Percentiles rank a stretch among this genome's conserved stretches.
Evolutionary conservation across 2,329 filamentous ascomycete genomes (phyloP).

Genomic region (Westerdykella sp.): DNA sequence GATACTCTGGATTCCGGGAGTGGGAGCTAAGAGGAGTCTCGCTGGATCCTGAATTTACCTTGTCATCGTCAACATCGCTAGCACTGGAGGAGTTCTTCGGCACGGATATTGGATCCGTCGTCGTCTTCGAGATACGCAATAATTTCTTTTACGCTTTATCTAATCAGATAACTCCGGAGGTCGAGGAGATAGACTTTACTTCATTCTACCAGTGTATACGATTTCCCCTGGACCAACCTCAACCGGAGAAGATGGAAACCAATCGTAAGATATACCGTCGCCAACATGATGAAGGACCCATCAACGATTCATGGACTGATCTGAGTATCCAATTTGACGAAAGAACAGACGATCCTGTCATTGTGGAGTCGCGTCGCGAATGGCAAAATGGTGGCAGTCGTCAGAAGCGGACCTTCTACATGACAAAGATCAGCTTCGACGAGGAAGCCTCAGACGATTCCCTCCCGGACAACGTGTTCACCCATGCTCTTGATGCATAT

Average conservation of each 20-base stretch:
- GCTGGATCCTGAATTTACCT: slow-evolving; percentile 5
- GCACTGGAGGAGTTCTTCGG: slow-evolving; percentile 56
- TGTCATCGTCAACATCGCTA: slow-evolving; percentile 21
- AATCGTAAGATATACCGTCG: slow-evolving; percentile 56
- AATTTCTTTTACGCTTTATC: slow-evolving; percentile 64
- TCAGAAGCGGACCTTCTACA: slow-evolving; percentile 62
- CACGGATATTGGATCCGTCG: slow-evolving; percentile 57
- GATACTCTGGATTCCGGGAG: slow-evolving; percentile 51
- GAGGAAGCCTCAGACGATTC: slow-evolving; percentile 4
- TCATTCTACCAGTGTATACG: slow-evolving; percentile 64
- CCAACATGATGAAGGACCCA: slow-evolving; percentile 61
- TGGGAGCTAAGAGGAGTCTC: slow-evolving; percentile 54
- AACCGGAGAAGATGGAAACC: slow-evolving; percentile 38
- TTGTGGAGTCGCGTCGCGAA: slow-evolving; percentile 64
- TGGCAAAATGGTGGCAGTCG: slow-evolving; percentile 53
- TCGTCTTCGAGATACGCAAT: slow-evolving; percentile 66
- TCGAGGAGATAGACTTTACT: slow-evolving; percentile 59
- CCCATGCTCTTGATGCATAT: slow-evolving; percentile 19
- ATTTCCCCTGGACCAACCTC: slow-evolving; percentile 51
- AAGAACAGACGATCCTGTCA: slow-evolving; percentile 50
- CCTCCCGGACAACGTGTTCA: slow-evolving; percentile 26
- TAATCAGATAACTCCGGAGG: slow-evolving; percentile 56
- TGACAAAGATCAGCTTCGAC: slow-evolving; percentile 46
- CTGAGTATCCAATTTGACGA: slow-evolving; percentile 59
- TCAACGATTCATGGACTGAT: slow-evolving; percentile 69